These are phyloP conservation scores for Candida golubevii DNA, from an alignment of 805 yeast species.

Conservation along the genomic window DNA sequence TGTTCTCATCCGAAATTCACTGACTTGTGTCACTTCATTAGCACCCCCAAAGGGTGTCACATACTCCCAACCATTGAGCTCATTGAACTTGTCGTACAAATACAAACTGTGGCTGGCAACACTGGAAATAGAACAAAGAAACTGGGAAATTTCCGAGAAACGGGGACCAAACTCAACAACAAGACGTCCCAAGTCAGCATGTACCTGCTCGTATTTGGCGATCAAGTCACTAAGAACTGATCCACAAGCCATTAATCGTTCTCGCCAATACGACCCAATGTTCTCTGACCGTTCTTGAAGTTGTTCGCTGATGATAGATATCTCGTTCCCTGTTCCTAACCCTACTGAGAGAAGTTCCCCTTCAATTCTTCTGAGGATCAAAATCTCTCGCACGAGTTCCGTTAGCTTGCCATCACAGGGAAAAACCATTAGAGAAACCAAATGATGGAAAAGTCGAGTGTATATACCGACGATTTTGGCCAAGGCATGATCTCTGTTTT, in stretches of 20 bases:
- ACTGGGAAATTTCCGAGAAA: too few species aligned
- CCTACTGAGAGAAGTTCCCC: conserved; percentile 7
- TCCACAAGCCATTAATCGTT: too few species aligned
- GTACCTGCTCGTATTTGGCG: neutral
- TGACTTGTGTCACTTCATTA: neutral
- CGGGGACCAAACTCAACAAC: neutral
- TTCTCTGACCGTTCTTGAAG: neutral
- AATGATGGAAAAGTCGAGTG: neutral
- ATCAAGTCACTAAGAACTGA: too few species aligned
- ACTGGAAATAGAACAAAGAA: neutral
- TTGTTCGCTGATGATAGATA: conserved; percentile 1
- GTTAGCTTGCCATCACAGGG: neutral
- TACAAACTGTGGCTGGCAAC: neutral
- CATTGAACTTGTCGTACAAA: neutral
- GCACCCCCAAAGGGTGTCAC: neutral
- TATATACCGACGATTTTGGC: too few species aligned
- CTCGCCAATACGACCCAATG: too few species aligned
- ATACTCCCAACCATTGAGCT: neutral
- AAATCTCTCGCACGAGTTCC: conserved; percentile 1
- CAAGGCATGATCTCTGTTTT: too few species aligned
- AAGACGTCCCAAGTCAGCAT: neutral
- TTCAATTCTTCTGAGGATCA: conserved; percentile 2
- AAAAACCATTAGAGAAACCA: neutral
- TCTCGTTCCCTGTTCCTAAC: conserved; percentile 5
- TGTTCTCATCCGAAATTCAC: neutral